Base-by-base conservation (phyloP, 2,329 filamentous ascomycete species). In the Penicillium sp. region DNA sequence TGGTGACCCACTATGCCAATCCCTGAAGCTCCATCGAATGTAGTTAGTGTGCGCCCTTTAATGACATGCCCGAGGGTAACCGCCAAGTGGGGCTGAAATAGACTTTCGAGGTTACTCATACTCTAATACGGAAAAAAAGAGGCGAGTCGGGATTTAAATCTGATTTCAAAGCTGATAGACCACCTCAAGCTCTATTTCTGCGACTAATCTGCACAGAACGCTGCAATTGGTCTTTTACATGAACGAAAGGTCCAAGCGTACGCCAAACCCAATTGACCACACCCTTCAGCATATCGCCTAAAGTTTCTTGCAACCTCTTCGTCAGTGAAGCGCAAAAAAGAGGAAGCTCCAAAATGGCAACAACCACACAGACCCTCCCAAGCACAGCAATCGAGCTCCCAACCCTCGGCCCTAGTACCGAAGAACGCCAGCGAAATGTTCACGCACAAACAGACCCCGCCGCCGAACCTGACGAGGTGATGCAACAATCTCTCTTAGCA, bases 401-500 rank as follows among this genome's bases (percentile, higher is more conserved):
- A 14, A 58, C 27, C 37, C 49, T 61, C n/a, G 47, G 39, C 21
- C 50, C 49, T 11, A 48, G 39, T 26, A 43, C 46, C 33, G 49
- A 54, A 27, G 61, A 63, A 50, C 48, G 61, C 27, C 61, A 61
- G n/a, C 58, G 61, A 19, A 63, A 63, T 48, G 54, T 56, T 7
- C 45, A 33, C 35, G 8, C 48, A 50, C 35, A 52, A 31, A 44
- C 54, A 33, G 51, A 53, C 14, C 41, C 55, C 11, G 44, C 52
- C 22, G 24, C 44, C 45, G 49, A 45, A 19, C 1, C 52, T 14
- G 53, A 75, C 49, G 70, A 73, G 16, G 62, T 74, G 11, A 72
- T 82, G 59, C 72, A 77, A 47, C 77, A 77, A 2, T 82, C 80
- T 0, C 74, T 73, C 3, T 60, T 75, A 2, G 79, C 75, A 5